These are phyloP conservation scores for Aegilops umbellulata DNA, from an alignment of 176 grass and related monocot species.

Conservation along the genomic window DNA sequence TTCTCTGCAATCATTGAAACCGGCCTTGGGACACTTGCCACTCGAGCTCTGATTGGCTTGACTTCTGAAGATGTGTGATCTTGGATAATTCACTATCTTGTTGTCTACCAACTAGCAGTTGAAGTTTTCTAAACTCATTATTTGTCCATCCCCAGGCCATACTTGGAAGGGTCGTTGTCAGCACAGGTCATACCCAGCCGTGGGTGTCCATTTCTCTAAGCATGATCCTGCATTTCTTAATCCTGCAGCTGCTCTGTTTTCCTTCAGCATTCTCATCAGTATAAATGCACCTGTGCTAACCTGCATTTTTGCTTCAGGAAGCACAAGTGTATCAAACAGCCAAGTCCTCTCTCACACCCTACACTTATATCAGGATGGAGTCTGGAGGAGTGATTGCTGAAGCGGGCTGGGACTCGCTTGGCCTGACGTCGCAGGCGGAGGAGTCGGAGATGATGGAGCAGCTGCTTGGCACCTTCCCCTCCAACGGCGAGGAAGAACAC, in stretches of 20 bases:
- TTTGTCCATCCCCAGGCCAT: slow-evolving; percentile 8
- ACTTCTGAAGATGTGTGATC: slow-evolving; percentile 24
- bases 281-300: slow-evolving; percentile 44
- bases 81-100: slow-evolving; percentile 20
- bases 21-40: slow-evolving; percentile 9
- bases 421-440: slow-evolving; percentile 22
- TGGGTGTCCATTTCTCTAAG: slow-evolving; percentile 48
- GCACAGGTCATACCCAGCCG: slow-evolving; percentile 43
- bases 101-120: slow-evolving; percentile 45
- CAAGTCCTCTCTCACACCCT: slow-evolving; percentile 17
- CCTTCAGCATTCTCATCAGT: slow-evolving; percentile 32
- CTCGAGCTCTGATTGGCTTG: slow-evolving; percentile 27
- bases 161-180: slow-evolving; percentile 35
- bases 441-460: slow-evolving; percentile 61
- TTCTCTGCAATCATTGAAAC: slow-evolving; percentile 31
- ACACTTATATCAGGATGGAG: slow-evolving; percentile 58
- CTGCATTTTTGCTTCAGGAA: slow-evolving; percentile 47
- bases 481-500: slow-evolving; percentile 25
- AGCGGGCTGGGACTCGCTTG: slow-evolving; percentile 41
- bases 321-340: slow-evolving; percentile 31
- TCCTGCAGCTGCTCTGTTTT: slow-evolving; percentile 13
- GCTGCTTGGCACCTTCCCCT: slow-evolving; percentile 42
- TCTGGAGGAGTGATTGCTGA: slow-evolving; percentile 44
- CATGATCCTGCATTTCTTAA: slow-evolving; percentile 31
- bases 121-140: slow-evolving; percentile 37